A percentile compares a stretch with the other conserved stretches of the same genome.
phyloP scores from a whole-genome alignment of 1,284 basidiomycete genomes.

The Malassezia japonica region DNA sequence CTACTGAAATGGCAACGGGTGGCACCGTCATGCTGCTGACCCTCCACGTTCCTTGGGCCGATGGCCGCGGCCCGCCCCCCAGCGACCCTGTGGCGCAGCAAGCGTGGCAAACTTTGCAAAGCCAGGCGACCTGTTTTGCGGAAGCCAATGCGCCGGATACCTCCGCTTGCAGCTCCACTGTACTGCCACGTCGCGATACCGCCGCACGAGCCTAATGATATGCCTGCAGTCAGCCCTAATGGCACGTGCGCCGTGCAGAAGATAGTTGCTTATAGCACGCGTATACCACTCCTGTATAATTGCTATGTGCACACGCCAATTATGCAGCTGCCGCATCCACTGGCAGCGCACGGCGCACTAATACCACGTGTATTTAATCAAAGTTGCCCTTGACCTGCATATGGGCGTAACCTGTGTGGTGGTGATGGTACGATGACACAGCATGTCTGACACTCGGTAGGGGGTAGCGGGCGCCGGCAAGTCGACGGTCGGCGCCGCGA shows the following conservation, averaged over 20 bases:
- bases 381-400: no score
- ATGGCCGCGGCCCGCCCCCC: not conserved
- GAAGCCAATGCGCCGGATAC: not conserved
- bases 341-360: no score
- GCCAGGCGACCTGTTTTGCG: constrained; percentile 6
- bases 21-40: constrained; percentile 4
- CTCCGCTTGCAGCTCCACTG: not conserved
- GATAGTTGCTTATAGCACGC: no score
- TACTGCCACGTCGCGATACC: no score
- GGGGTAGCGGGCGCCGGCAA: constrained; percentile 56
- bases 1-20: no score
- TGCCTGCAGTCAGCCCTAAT: no score
- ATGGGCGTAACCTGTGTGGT: not conserved
- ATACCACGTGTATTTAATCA: no score
- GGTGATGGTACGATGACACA: constrained; percentile 8
- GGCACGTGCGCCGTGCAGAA: no score
- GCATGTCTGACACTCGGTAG: constrained; percentile 9
- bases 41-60: not conserved
- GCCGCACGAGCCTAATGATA: no score
- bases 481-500: constrained; percentile 64
- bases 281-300: no score
- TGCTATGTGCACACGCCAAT: no score
- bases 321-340: no score
- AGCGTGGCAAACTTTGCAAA: constrained; percentile 1
- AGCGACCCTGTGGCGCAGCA: not conserved